phyloP scores from a whole-genome alignment of 257 asterid genomes.

The Capsicum rhomboideum region DNA sequence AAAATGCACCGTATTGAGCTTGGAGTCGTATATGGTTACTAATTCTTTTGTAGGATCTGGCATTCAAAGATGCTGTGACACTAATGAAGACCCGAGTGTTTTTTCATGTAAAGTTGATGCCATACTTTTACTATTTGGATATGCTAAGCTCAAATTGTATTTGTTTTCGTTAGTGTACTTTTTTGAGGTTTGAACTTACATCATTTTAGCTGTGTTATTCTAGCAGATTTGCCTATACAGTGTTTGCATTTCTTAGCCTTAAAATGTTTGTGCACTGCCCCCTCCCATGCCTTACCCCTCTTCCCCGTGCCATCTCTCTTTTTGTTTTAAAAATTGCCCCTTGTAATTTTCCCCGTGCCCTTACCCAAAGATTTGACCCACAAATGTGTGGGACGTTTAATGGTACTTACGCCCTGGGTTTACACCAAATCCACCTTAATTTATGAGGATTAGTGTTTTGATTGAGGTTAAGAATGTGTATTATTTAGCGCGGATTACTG shows the following conservation, averaged over 20 bases:
- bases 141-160: constrained; percentile 1
- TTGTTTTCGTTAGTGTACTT: background rate
- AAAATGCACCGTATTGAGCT: background rate
- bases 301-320: background rate
- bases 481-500: background rate
- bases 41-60: background rate
- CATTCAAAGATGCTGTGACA: background rate
- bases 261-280: background rate
- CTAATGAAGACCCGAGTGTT: background rate
- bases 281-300: background rate
- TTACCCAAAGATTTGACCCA: background rate
- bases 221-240: background rate
- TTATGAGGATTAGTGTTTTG: background rate
- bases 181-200: background rate
- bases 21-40: background rate
- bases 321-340: too few relatives aligned
- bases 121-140: background rate
- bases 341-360: background rate
- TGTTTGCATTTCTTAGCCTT: background rate
- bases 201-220: background rate
- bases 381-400: background rate
- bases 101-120: background rate
- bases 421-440: background rate
- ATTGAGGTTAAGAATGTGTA: background rate
- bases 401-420: background rate